phyloP scores from a whole-genome alignment of 2,329 filamentous ascomycete species.

The Aspergillus caelatus region DNA sequence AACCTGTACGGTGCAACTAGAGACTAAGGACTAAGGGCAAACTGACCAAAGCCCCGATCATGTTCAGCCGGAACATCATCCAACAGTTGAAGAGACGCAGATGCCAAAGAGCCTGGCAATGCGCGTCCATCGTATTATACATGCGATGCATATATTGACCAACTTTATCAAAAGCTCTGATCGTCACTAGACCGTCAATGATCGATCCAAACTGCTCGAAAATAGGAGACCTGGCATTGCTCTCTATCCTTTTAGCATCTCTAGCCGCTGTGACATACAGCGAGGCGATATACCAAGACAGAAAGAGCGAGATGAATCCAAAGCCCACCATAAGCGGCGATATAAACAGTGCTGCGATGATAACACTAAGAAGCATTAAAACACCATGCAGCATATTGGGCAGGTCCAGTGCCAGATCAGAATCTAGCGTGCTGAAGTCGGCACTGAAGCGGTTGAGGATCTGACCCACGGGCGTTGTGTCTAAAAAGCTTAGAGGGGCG shows the following conservation, averaged over 20 bases:
- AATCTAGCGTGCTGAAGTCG: constrained; percentile 75
- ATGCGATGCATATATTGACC: constrained; percentile 69
- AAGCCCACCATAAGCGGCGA: constrained; percentile 8
- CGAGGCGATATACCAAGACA: constrained; percentile 41
- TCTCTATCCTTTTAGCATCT: constrained; percentile 75
- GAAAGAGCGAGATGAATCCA: constrained; percentile 7
- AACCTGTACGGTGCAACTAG: not conserved
- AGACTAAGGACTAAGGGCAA: not conserved
- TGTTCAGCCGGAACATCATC: constrained; percentile 71
- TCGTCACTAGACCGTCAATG: constrained; percentile 70
- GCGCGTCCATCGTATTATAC: constrained; percentile 47
- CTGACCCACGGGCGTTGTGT: constrained; percentile 74
- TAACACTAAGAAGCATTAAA: constrained; percentile 66
- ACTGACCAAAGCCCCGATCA: constrained; percentile 55
- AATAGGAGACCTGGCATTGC: constrained; percentile 72
- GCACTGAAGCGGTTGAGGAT: constrained; percentile 76
- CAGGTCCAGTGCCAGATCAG: constrained; percentile 64
- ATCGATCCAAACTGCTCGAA: constrained; percentile 77
- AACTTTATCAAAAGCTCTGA: constrained; percentile 71
- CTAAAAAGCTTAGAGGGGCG: constrained; percentile 73
- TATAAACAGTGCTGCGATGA: constrained; percentile 42
- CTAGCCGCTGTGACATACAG: constrained; percentile 69
- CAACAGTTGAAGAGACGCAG: constrained; percentile 74
- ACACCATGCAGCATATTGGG: constrained; percentile 62
- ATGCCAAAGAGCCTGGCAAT: constrained; percentile 48